Conservation (phyloP, 257 asterid species). For the Rhazya stricta region DNA sequence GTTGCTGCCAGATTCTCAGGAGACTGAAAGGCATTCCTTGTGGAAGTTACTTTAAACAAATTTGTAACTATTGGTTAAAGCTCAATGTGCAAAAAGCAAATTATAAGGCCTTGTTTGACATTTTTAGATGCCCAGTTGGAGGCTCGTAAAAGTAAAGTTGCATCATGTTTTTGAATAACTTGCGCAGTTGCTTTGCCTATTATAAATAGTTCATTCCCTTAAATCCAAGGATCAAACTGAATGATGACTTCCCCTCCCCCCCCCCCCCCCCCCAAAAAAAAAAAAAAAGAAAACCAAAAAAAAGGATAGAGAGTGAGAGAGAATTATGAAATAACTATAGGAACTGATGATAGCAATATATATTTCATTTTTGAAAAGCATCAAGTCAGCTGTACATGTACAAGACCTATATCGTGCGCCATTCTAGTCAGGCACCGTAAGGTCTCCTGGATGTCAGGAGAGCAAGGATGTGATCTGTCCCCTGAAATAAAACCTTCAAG, state of each 20-base stretch:
- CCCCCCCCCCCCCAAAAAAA: no score
- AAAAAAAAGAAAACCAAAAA: no score
- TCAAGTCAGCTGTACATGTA: neutral
- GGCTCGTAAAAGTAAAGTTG: neutral
- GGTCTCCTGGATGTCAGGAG: conserved; percentile 22
- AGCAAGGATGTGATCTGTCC: conserved; percentile 31
- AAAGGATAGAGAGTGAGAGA: no score
- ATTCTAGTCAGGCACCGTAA: conserved; percentile 2
- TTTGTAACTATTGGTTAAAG: neutral
- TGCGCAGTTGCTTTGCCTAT: neutral
- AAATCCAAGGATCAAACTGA: neutral
- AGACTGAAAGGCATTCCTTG: neutral
- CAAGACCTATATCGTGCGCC: neutral
- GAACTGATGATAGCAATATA: neutral
- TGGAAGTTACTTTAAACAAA: neutral
- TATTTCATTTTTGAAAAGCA: neutral
- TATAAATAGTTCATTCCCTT: neutral
- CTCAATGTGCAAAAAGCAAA: neutral
- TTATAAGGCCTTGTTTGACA: neutral
- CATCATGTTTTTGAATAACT: neutral
- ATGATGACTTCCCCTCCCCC: neutral
- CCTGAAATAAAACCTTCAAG: conserved; percentile 41
- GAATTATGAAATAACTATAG: no score
- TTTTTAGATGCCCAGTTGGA: neutral
- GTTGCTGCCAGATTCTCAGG: conserved; percentile 46